Evolutionary conservation across 768 basidiomycete species (phyloP), one percentile per base, ranked within the genome.

Genomic region (Phylloporus scabripes): DNA sequence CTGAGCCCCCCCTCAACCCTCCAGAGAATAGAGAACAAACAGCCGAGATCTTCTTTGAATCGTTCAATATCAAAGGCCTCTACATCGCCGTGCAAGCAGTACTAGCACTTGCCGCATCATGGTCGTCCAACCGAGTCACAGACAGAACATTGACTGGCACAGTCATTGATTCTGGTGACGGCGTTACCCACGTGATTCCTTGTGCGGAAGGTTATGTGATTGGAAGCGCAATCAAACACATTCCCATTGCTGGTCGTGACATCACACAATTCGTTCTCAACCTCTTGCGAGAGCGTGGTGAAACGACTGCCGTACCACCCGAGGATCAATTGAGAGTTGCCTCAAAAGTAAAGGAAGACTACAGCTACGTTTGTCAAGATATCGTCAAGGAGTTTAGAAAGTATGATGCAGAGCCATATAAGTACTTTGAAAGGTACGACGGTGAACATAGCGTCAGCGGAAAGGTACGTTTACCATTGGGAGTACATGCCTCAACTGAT

Each of bases 51-150:
- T 97, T 99, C 80, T 99, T 98, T 69, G 96, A 99, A 72, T 95
- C 92, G 0, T 99, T 99, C 83, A 98, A 98, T 71, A 94, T 97
- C 73, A 89, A 93, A 65, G 95, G 95, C 18, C 78, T 97, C 38
- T 98, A 98, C 70, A 98, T 99, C 60, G 96, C 94, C 45, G 96
- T 99, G 0, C 96, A 98, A 67, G 96, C 96, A 31, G 96, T 99
- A 5, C 84, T 99, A 9, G 96, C 96, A 0, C 87, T 99, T 54
- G 96, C 96, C 4, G 95, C 95, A 0, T 94, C 92, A 1, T 98
- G 96, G 96, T 81, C 92, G 1, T 93, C 90, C 51, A 88, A 86
- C 67, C 82, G 85, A 52, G 90, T 90, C 54, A 80, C 81, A 18
- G 92, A 95, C 69, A 84, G 93, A 54, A 93, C 91, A 1, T 79